Evolutionary conservation across 148 eudicot genomes (phyloP).

Genomic region (Silene conica): DNA sequence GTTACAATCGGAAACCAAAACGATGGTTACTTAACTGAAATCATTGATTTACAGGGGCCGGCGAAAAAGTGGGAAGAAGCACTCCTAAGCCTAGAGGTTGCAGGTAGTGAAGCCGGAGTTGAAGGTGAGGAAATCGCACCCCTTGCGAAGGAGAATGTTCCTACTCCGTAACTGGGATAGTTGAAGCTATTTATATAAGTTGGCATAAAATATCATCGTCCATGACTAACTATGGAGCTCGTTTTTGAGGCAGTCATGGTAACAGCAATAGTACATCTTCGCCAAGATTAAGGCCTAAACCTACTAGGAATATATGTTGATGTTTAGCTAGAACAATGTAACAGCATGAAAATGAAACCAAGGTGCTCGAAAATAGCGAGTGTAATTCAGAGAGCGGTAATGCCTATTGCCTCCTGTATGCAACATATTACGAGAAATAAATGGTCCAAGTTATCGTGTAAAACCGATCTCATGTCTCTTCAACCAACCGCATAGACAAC

Average conservation of each 20-base stretch:
- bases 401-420: background rate
- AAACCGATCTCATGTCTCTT: too few relatives aligned
- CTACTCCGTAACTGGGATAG: slow-evolving; percentile 30
- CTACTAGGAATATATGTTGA: background rate
- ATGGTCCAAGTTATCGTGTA: too few relatives aligned
- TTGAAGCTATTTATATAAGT: background rate
- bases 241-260: background rate
- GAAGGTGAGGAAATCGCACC: slow-evolving; percentile 85
- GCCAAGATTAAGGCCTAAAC: too few relatives aligned
- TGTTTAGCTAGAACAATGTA: background rate
- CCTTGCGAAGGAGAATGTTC: slow-evolving; percentile 71
- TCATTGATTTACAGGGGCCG: slow-evolving; percentile 50
- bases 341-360: background rate
- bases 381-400: background rate
- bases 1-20: background rate
- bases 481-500: too few relatives aligned
- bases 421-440: background rate
- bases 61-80: slow-evolving; percentile 73
- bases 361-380: background rate
- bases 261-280: background rate
- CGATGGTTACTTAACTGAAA: background rate
- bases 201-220: background rate
- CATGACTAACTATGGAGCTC: background rate
- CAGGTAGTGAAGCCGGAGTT: slow-evolving; percentile 60
- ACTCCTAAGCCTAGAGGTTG: slow-evolving; percentile 53